Percentiles rank a stretch among this genome's conserved stretches.
These are phyloP conservation scores for Colletotrichum siamense DNA, from an alignment of 2,329 filamentous ascomycete species.

Conservation along the genomic window DNA sequence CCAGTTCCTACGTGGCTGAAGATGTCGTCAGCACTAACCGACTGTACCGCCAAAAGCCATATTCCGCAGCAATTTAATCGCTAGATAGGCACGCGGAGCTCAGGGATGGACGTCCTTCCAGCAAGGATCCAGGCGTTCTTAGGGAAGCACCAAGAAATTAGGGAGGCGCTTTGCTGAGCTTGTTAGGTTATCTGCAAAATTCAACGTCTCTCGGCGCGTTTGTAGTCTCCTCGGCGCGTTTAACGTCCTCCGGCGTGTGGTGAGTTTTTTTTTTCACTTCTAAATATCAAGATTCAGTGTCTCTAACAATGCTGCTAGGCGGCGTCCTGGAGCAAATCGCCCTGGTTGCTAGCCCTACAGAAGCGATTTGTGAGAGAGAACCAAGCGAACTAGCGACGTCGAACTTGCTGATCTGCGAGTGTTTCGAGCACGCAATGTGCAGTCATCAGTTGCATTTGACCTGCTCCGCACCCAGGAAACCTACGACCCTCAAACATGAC, in stretches of 20 bases:
- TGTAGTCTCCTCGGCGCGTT: background rate
- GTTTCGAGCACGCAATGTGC: background rate
- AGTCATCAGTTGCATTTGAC: background rate
- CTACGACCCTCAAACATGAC: background rate
- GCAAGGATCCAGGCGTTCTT: background rate
- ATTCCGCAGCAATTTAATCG: background rate
- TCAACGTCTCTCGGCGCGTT: background rate
- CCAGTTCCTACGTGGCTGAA: background rate
- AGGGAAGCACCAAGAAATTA: background rate
- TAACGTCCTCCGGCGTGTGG: background rate
- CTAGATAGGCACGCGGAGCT: background rate
- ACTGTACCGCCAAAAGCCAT: background rate
- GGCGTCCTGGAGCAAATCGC: background rate
- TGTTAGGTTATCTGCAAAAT: background rate
- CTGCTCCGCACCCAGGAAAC: background rate
- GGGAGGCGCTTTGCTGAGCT: background rate
- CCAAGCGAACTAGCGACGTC: background rate
- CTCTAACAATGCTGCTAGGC: background rate
- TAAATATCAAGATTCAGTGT: background rate
- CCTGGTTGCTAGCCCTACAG: background rate
- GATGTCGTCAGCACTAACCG: background rate
- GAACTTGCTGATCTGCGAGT: background rate
- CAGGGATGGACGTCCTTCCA: background rate
- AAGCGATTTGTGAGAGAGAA: background rate
- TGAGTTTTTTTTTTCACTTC: background rate